Base-by-base conservation (phyloP, 768 basidiomycete genomes). In the Cantharellus cinnabarinus region DNA sequence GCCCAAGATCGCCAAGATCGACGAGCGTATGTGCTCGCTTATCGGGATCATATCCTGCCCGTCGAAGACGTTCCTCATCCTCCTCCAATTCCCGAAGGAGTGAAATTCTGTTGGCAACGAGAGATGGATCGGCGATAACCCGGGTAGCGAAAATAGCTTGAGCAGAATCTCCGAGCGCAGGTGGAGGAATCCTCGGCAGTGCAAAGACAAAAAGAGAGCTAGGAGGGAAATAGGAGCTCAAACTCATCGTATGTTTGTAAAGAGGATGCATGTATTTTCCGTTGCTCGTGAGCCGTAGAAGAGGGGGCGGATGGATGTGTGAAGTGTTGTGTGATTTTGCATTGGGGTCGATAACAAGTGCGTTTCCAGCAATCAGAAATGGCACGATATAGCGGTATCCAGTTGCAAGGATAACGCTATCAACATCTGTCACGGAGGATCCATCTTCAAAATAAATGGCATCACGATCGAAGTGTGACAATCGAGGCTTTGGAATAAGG, bases 161-260 rank as follows among this genome's bases (percentile, higher is more conserved):
- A 4, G 78, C 78, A 56, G 69, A 64, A 63, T 77, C 74, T 10
- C 73, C 73, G 2, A 76, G 74, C 54, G 73, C 76, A 65, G 76
- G 77, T 3, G 72, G 68, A 42, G 76, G 73, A 55, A 70, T 65
- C 3, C 73, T 70, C 2, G 77, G 77, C 2, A 80, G 70, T 2
- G 78, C 78, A 60, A 80, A 69, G 66, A 81, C 79, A 3, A 76
- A 71, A 34, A 80, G 73, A 14, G 78, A 76, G 42, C 72, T 77
- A 2, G 72, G 66, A 0, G 79, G 79, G 57, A 76, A 68, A 4
- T 67, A 65, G 3, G 73, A 64, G n/a, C 73, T 71, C 48, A 80
- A 67, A 10, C 75, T 76, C 62, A 82, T 73, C 35, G 80, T 74
- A 66, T 79, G 76, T 37, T 69, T 66, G 64, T 78, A 71, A 3